Evolutionary conservation across 2,329 filamentous ascomycete genomes (phyloP).

Genomic region (Colletotrichum musae): DNA sequence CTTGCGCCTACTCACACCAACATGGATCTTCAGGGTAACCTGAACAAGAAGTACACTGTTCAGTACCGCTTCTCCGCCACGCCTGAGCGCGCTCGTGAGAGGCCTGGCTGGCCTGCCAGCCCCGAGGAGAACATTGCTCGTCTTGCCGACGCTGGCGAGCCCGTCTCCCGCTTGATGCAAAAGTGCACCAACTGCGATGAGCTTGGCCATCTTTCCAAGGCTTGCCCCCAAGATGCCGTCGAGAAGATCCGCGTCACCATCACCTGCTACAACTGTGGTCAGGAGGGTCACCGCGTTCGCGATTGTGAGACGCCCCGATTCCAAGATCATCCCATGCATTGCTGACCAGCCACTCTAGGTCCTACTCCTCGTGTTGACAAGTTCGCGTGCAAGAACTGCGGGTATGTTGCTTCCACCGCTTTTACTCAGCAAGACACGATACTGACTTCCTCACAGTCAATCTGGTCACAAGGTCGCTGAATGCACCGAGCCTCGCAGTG

Average conservation of each 20-base stretch:
- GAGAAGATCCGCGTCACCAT: slow-evolving; percentile 64
- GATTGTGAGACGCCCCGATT: slow-evolving; percentile 70
- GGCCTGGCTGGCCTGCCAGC: slow-evolving; percentile 71
- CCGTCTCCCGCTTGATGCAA: slow-evolving; percentile 70
- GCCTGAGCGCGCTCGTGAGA: slow-evolving; percentile 71
- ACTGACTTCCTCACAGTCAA: slow-evolving; percentile 53
- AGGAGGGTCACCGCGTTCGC: slow-evolving; percentile 75
- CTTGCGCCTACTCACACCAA: slow-evolving; percentile 73
- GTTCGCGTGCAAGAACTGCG: slow-evolving; percentile 79
- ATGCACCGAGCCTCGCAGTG: slow-evolving; percentile 72
- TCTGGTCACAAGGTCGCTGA: slow-evolving; percentile 65
- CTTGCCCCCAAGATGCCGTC: slow-evolving; percentile 70
- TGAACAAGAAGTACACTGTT: slow-evolving; percentile 75
- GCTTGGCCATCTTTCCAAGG: slow-evolving; percentile 73
- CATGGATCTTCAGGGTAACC: slow-evolving; percentile 80
- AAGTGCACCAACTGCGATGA: slow-evolving; percentile 76
- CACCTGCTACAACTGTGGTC: slow-evolving; percentile 76
- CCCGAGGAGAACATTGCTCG: slow-evolving; percentile 74
- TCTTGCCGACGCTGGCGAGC: slow-evolving; percentile 76
- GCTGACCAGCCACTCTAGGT: slow-evolving; percentile 54
- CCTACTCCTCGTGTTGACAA: slow-evolving; percentile 73
- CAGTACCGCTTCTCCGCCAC: slow-evolving; percentile 73
- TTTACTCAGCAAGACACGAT: background rate
- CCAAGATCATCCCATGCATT: background rate
- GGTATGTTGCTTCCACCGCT: slow-evolving; percentile 51